phyloP scores from a whole-genome alignment of 2,329 filamentous ascomycete species.

The Fusarium cicatricum region DNA sequence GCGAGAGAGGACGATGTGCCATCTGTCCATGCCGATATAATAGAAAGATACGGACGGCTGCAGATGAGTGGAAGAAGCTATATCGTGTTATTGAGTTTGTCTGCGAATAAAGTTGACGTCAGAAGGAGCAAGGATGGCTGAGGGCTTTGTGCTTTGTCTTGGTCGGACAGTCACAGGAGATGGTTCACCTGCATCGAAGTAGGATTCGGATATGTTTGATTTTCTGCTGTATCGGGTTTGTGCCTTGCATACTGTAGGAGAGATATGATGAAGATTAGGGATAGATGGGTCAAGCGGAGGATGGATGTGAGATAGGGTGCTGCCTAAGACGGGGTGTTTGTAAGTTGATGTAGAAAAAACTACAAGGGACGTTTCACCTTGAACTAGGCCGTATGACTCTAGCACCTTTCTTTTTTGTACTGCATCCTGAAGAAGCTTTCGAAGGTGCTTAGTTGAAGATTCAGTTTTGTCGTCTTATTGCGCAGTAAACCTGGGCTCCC shows the following conservation, averaged over 20 bases:
- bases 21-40: too few species aligned
- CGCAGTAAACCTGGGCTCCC: not conserved
- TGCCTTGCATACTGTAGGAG: not conserved
- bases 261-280: not conserved
- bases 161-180: not conserved
- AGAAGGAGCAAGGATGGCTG: not conserved
- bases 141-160: not conserved
- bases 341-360: not conserved
- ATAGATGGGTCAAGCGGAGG: not conserved
- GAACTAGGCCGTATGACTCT: too few species aligned
- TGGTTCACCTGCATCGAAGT: not conserved
- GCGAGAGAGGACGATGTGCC: too few species aligned
- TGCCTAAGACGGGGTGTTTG: not conserved
- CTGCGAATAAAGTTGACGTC: not conserved
- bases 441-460: too few species aligned
- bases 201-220: conserved; percentile 6
- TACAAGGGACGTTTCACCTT: not conserved
- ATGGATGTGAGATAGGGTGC: not conserved
- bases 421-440: too few species aligned
- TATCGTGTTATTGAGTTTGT: too few species aligned
- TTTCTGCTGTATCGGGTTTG: not conserved
- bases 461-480: too few species aligned
- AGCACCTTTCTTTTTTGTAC: too few species aligned
- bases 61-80: too few species aligned
- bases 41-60: too few species aligned